Conservation (phyloP, 1,139 yeast genomes). For the Suhomyces taliae region DNA sequence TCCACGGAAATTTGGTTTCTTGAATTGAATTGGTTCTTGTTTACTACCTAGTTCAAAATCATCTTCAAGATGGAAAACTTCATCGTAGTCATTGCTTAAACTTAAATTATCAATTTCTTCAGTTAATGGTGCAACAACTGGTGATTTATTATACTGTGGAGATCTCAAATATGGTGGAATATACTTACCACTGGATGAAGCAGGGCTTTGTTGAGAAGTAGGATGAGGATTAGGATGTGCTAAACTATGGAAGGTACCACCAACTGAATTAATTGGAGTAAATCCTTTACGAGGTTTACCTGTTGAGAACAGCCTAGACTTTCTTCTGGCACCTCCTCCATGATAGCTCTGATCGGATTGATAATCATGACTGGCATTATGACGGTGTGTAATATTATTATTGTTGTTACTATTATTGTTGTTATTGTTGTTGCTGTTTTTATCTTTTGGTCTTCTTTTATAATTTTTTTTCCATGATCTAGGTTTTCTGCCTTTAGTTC, state of each 20-base stretch:
- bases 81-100: constrained; percentile 35
- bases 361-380: constrained; percentile 11
- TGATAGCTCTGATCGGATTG: background rate
- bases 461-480: constrained; percentile 31
- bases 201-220: background rate
- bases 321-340: constrained; percentile 11
- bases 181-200: constrained; percentile 33
- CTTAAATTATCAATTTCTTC: constrained; percentile 41
- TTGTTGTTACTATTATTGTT: constrained; percentile 1
- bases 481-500: constrained; percentile 30
- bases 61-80: constrained; percentile 48
- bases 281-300: constrained; percentile 22
- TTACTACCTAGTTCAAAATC: constrained; percentile 30
- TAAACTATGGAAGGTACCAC: constrained; percentile 6
- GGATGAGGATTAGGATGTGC: constrained; percentile 7
- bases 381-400: constrained; percentile 17
- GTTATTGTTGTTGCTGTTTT: constrained; percentile 13
- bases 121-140: constrained; percentile 35
- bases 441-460: constrained; percentile 12
- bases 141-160: constrained; percentile 36
- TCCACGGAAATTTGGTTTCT: constrained; percentile 14
- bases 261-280: constrained; percentile 4
- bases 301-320: constrained; percentile 34
- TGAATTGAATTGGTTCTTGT: constrained; percentile 11
- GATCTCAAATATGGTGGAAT: constrained; percentile 48